Base-by-base conservation (phyloP, 2,329 filamentous ascomycete genomes). In the Nigrospora oryzae region DNA sequence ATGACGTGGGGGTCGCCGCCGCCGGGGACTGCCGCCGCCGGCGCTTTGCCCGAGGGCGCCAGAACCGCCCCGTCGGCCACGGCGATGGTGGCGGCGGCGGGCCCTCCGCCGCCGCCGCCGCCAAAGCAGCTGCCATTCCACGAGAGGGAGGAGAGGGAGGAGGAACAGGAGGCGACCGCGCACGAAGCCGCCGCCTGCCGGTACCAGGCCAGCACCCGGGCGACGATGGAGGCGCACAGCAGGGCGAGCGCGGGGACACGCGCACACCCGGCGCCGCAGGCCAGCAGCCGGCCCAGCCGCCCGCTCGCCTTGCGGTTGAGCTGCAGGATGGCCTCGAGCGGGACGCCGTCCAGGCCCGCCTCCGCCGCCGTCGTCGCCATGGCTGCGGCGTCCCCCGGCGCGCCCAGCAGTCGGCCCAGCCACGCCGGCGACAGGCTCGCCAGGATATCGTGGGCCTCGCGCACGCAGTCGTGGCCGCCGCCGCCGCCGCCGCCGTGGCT, bases 141-240 rank as follows among this genome's bases (percentile, higher is more conserved):
- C n/a, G n/a, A n/a, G n/a, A n/a, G n/a, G n/a, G n/a, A n/a, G n/a
- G n/a, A n/a, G n/a, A n/a, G n/a, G n/a, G n/a, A n/a, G n/a, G n/a
- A n/a, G n/a, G n/a, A n/a, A n/a, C n/a, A n/a, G n/a, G n/a, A 23
- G 19, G 23, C 23, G 23, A 7, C 8, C 5, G 5, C 4, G 23
- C 23, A 28, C 8, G 23, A 28, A 7, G 23, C 36, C 3, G 42
- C 52, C 16, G 50, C 56, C 32, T 52, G 52, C 4, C 49, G 47
- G 38, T 59, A 59, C 53, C 51, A 57, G 11, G 44, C 40, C 37
- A 59, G 39, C 32, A 59, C 46, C 7, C 47, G 49, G 7, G 49
- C 47, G 38, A 59, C 53, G 32, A 57, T 55, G 1, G 56, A 54
- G 1, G 57, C 56, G 39, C 54, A 53, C 4, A 59, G 51, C 11